Base-by-base conservation (phyloP, 208 protist species). In the Crithidia sp. region DNA sequence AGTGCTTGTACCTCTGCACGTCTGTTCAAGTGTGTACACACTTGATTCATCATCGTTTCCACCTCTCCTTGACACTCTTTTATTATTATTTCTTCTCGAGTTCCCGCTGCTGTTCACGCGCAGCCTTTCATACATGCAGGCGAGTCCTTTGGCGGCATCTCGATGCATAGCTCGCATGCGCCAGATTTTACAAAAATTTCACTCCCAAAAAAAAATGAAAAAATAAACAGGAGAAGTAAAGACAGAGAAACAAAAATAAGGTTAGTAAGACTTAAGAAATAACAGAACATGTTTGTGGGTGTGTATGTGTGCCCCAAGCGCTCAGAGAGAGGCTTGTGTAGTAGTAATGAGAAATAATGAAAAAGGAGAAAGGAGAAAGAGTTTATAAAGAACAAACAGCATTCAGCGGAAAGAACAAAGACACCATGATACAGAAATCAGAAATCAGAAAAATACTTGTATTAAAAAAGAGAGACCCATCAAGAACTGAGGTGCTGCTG, bases 171-270 rank as follows among this genome's bases (percentile, higher is more conserved):
- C 28, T 28, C 28, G 28, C 28, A 28, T 28, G 28, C 28, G 28
- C 28, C 28, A 28, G 28, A 28, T 0, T 44, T 9, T 52, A 52
- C 4, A 62, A 5, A 67, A 41, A 54, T 45, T 2, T 28, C 28
- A 28, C 28, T 28, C 28, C 28, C 28, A 58, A 71, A 67, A 52
- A 44, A 55, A 69, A n/a, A n/a, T n/a, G n/a, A n/a, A 36, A 14
- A 40, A 67, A 19, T 53, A 59, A 43, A 40, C 39, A 40, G 45
- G 16, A 7, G 44, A 74, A 61, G 41, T 17, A 36, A 17, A 39
- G 37, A 47, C 44, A 12, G 40, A 67, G 44, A 44, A 52, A 69
- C 50, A 54, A 69, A 55, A 65, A 55, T 17, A 43, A 43, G 19
- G 16, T 58, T 0, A 52, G 40, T 12, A 49, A 41, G 28, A 28